These are phyloP conservation scores for Metschnikowia similis DNA, from an alignment of 805 yeast species.

Conservation along the genomic window DNA sequence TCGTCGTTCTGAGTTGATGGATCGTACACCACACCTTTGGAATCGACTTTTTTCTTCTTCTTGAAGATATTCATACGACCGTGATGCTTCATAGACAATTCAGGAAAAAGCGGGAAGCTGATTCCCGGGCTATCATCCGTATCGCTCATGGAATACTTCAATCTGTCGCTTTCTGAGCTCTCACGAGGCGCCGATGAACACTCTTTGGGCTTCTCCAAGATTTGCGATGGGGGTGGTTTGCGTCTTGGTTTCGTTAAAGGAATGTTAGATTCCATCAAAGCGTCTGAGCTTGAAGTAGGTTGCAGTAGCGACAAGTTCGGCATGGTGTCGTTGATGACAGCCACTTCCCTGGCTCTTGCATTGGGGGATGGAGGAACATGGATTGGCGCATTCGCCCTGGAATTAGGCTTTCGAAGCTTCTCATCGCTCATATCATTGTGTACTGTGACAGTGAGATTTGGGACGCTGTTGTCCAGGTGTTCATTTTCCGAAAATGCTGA, in stretches of 20 bases:
- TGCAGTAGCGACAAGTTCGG: slow-evolving; percentile 14
- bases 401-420: not conserved
- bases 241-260: slow-evolving; percentile 8
- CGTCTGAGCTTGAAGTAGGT: slow-evolving; percentile 9
- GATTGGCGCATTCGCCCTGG: slow-evolving; percentile 19
- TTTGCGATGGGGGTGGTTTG: slow-evolving; percentile 12
- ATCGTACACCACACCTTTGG: slow-evolving; percentile 9
- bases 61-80: slow-evolving; percentile 11
- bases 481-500: slow-evolving; percentile 21
- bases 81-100: slow-evolving; percentile 14
- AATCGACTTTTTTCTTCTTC: slow-evolving; percentile 6
- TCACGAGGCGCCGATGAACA: not conserved
- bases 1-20: slow-evolving; percentile 5
- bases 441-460: not conserved
- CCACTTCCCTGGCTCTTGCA: slow-evolving; percentile 25
- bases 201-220: not conserved
- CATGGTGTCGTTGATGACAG: slow-evolving; percentile 18
- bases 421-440: not conserved
- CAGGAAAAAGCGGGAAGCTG: slow-evolving; percentile 35
- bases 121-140: slow-evolving; percentile 11
- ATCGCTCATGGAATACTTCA: slow-evolving; percentile 5
- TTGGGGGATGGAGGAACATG: slow-evolving; percentile 27
- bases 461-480: not conserved
- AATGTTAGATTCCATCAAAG: slow-evolving; percentile 5
- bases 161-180: not conserved